Evolutionary conservation across 495 filamentous ascomycete genomes (phyloP), one percentile per base, ranked within the genome.

Genomic region (Penicillium cosmopolitanum): DNA sequence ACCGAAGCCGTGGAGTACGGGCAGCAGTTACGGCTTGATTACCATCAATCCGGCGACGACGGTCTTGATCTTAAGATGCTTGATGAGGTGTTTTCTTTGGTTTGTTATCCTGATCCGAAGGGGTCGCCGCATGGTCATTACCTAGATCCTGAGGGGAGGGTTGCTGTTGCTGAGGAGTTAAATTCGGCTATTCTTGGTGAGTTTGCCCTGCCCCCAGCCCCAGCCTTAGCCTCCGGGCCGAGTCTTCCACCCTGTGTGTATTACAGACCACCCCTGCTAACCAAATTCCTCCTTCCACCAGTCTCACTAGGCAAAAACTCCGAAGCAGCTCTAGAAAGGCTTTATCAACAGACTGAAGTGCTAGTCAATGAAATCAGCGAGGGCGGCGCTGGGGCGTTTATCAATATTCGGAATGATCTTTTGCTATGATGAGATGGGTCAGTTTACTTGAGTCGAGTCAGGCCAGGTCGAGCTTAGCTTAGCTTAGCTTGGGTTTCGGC

Each of bases 161-260:
- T 89, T 34, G 82, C 85, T 50, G 91, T 98, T 50, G 93, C 93
- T 18, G 95, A 99, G 76, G 93, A 96, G 75, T 75, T 99, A 61
- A 98, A 98, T 71, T 90, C 91, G 59, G 95, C 92, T 38, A 97
- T 98, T 61, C 73, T 98, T 53, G 89, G 94, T 97, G 82, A 13
- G 21, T 60, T 50, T 56, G n/a, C n/a, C n/a, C n/a, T n/a, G n/a
- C n/a, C n/a, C 23, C 42, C 15, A 23, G 23, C 23, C 23, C 23
- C 23, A 23, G 3, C 23, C 3, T 23, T 3, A 23, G 23, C 23
- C 23, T 23, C 23, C 23, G 23, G 23, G 23, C 23, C 3, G 23
- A 23, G 23, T 23, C 13, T 36, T 36, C 34, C 10, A 36, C 34
- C 12, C 28, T 53, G 4, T 23, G 2, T 23, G 23, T 23, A n/a